Evolutionary conservation across 1,284 basidiomycete species (phyloP).

Genomic region (Afroboletus lepidellus): DNA sequence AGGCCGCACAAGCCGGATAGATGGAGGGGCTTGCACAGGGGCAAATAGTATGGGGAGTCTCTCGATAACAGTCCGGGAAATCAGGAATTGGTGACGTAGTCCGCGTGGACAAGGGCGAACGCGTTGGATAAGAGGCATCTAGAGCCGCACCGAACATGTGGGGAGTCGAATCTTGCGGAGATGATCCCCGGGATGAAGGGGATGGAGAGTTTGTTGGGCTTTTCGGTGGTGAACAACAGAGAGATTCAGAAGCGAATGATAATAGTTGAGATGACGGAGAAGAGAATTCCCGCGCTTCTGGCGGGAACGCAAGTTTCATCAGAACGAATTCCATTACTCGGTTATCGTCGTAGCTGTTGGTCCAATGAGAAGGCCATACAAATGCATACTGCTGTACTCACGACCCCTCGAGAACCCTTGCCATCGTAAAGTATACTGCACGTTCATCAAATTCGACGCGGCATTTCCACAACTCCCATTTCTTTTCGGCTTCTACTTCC

Average conservation of each 20-base stretch:
- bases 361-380: slow-evolving; percentile 1
- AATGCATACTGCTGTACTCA: slow-evolving; percentile 35
- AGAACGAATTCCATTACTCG: slow-evolving; percentile 57
- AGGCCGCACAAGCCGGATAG: slow-evolving; percentile 7
- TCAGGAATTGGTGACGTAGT: slow-evolving; percentile 27
- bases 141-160: slow-evolving; percentile 6
- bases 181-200: slow-evolving; percentile 27
- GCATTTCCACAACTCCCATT: slow-evolving; percentile 76
- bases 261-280: slow-evolving; percentile 22
- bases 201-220: slow-evolving; percentile 30
- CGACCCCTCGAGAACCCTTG: slow-evolving; percentile 53
- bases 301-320: slow-evolving; percentile 51
- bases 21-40: slow-evolving; percentile 3
- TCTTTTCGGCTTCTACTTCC: slow-evolving; percentile 27
- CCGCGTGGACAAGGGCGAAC: slow-evolving; percentile 26
- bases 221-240: slow-evolving; percentile 21
- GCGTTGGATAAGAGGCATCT: slow-evolving; percentile 12
- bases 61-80: slow-evolving; percentile 16
- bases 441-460: slow-evolving; percentile 69
- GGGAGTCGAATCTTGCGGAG: slow-evolving; percentile 28
- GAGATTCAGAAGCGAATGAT: slow-evolving; percentile 20
- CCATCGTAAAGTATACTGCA: slow-evolving; percentile 73
- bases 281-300: slow-evolving; percentile 33
- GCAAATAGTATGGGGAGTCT: slow-evolving; percentile 10
- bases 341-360: slow-evolving; percentile 40